phyloP scores from a whole-genome alignment of 2,329 filamentous ascomycete species.

The Neocucurbitaria cava region DNA sequence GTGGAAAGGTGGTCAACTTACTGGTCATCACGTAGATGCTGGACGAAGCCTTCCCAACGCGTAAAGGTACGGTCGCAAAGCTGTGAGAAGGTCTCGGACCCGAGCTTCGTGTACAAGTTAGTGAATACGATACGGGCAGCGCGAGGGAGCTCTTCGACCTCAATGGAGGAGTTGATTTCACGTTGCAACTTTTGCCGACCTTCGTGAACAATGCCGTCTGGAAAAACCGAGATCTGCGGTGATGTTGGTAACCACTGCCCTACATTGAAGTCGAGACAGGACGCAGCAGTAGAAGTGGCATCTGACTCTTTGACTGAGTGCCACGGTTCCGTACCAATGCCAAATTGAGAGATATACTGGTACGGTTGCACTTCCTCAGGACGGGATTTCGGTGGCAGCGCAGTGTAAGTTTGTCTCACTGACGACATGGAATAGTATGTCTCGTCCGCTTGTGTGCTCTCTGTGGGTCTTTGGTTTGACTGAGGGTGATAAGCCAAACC shows the following conservation, averaged over 20 bases:
- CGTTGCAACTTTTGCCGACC: not conserved
- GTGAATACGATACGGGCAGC: not conserved
- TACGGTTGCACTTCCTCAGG: not conserved
- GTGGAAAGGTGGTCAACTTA: not conserved
- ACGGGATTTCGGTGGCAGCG: not conserved
- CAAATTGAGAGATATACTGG: not conserved
- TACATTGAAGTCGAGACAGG: not conserved
- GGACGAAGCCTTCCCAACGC: slow-evolving; percentile 2
- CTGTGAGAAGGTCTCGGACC: not conserved
- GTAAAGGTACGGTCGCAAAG: slow-evolving; percentile 3
- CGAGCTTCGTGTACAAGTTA: not conserved
- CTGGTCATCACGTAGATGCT: not conserved
- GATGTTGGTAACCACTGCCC: not conserved
- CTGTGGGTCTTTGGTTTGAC: not conserved
- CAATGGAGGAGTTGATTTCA: not conserved
- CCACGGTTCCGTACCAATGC: not conserved
- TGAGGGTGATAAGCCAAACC: not conserved
- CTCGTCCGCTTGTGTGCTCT: not conserved
- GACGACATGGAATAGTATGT: not conserved
- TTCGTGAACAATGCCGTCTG: not conserved
- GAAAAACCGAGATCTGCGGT: not conserved
- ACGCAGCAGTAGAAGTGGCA: not conserved
- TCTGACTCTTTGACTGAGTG: not conserved
- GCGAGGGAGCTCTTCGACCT: not conserved
- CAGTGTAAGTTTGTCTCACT: not conserved